A percentile compares a stretch with the other conserved stretches of the same genome.
phyloP scores from a whole-genome alignment of 257 asterid species.

The Solanum virginianum region DNA sequence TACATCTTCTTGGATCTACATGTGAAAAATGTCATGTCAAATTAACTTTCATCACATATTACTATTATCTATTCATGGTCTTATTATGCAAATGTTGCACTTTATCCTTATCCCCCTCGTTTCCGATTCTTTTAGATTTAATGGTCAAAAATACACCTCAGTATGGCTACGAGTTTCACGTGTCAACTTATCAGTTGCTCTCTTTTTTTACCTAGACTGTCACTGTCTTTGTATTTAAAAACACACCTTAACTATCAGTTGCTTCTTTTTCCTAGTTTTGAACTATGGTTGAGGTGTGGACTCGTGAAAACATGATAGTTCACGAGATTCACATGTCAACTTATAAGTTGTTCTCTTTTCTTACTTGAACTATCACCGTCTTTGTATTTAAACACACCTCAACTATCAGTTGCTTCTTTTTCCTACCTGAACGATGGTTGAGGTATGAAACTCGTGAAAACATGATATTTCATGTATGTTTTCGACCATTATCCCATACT shows the following conservation, averaged over 20 bases:
- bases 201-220: neutral
- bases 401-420: too few species aligned
- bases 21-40: neutral
- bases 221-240: neutral
- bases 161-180: neutral
- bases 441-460: neutral
- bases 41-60: neutral
- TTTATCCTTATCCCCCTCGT: neutral
- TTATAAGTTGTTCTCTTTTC: neutral
- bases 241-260: neutral
- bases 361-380: neutral
- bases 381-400: neutral
- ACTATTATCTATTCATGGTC: neutral
- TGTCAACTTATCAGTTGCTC: too few species aligned
- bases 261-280: too few species aligned
- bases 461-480: neutral
- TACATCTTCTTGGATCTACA: conserved; percentile 1
- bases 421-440: too few species aligned
- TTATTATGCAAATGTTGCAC: neutral
- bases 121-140: neutral
- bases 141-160: neutral
- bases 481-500: neutral
- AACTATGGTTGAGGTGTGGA: neutral
- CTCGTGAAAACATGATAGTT: neutral
- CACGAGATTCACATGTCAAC: neutral